Evolutionary conservation across 2,329 filamentous ascomycete genomes (phyloP), one percentile per base, ranked within the genome.

Genomic region (Cercospora brassicicola): DNA sequence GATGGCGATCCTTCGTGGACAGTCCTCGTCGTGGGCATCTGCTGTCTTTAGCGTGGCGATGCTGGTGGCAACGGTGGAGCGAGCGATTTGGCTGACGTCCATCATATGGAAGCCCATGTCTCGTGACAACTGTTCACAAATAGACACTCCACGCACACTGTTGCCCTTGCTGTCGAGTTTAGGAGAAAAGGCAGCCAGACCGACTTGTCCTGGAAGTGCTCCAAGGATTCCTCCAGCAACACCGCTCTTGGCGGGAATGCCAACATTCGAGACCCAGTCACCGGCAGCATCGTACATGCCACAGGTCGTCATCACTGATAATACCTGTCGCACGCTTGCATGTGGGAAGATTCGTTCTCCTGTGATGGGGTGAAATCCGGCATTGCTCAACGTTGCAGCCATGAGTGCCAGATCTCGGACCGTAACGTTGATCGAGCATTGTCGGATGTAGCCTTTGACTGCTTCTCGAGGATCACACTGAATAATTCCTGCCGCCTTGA

Each of bases 211-310:
- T 15, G 72, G 72, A 4, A 73, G 57, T 1, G 71, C 68, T 11
- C 72, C 72, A 30, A 73, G 69, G 18, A 73, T 73, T 1, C 67
- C 71, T 2, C 72, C 72, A 5, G 71, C 72, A 2, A 73, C 72
- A 26, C 79, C 79, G 56, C 77, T 79, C 73, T 81, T 81, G 15
- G 79, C 79, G 0, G 79, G 79, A 31, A 81, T 80, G 2, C 79
- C 79, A 5, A 81, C 77, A 23, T 75, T 77, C 6, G 78, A 79
- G 1, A 81, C 77, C 79, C 79, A 81, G 59, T 80, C 78, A 4
- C 79, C 79, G 0, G 79, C 79, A n/a, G 78, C 78, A 69, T 81
- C 76, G 70, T 81, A 81, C 79, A 81, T 81, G 31, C 80, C 79
- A 53, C 80, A 81, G 0, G 80, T 81, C 0, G 80, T 81, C 79